A percentile compares a stretch with the other conserved stretches of the same genome.
Conservation (phyloP, 2,329 filamentous ascomycete species). For the Colletotrichum coccodes region DNA sequence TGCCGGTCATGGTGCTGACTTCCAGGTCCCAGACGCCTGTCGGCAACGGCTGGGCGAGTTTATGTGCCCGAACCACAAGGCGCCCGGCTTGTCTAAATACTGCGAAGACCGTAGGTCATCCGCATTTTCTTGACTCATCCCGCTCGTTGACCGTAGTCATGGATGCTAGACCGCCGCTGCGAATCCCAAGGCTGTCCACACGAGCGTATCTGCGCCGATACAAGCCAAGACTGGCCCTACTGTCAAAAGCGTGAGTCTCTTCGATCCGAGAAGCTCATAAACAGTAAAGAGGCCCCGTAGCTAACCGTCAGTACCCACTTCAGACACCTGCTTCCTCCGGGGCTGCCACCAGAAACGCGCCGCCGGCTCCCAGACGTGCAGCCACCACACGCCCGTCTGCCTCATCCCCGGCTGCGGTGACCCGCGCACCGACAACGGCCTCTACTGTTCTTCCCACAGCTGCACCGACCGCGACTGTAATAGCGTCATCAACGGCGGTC, state of each 20-base stretch:
- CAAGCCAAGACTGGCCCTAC: constrained; percentile 29
- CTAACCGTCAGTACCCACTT: neutral
- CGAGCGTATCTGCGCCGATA: constrained; percentile 23
- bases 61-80: constrained; percentile 34
- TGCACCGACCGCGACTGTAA: constrained; percentile 30
- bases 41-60: constrained; percentile 29
- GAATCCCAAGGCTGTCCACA: constrained; percentile 25
- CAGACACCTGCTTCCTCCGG: constrained; percentile 34
- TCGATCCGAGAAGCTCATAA: neutral
- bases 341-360: constrained; percentile 31
- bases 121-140: neutral
- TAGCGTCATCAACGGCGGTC: constrained; percentile 29
- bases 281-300: no score
- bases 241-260: constrained; percentile 31
- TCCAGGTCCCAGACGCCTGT: constrained; percentile 27
- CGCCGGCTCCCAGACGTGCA: constrained; percentile 22
- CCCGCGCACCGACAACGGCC: constrained; percentile 17
- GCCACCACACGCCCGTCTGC: constrained; percentile 31
- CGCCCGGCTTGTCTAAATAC: constrained; percentile 19
- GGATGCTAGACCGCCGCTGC: constrained; percentile 24
- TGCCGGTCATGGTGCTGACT: neutral
- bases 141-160: neutral
- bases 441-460: constrained; percentile 32
- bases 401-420: constrained; percentile 29
- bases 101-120: constrained; percentile 32